phyloP scores from a whole-genome alignment of 495 filamentous ascomycete species.

The Xylaria venustula region DNA sequence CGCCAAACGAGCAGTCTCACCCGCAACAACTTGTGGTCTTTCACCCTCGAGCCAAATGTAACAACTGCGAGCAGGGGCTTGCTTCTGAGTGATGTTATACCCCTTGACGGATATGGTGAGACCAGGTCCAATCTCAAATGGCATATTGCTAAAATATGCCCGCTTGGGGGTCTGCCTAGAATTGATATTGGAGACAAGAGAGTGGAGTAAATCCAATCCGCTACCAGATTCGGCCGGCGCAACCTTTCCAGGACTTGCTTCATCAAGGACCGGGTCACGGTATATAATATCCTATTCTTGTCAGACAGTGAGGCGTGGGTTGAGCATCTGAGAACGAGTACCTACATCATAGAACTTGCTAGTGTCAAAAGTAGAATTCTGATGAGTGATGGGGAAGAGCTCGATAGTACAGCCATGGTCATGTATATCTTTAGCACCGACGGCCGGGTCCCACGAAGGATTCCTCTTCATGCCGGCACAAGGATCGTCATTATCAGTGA shows the following conservation, averaged over 20 bases:
- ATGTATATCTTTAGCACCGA: slow-evolving; percentile 91
- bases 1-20: slow-evolving; percentile 67
- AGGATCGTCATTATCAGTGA: slow-evolving; percentile 92
- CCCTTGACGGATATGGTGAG: slow-evolving; percentile 89
- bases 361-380: slow-evolving; percentile 74
- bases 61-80: slow-evolving; percentile 73
- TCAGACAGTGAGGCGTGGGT: slow-evolving; percentile 23
- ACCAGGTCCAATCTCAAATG: slow-evolving; percentile 81
- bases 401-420: slow-evolving; percentile 92
- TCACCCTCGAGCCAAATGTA: slow-evolving; percentile 86
- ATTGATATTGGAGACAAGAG: slow-evolving; percentile 84
- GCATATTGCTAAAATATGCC: slow-evolving; percentile 78
- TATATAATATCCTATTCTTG: slow-evolving; percentile 74
- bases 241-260: slow-evolving; percentile 42
- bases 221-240: slow-evolving; percentile 57
- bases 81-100: slow-evolving; percentile 82
- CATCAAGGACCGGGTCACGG: slow-evolving; percentile 60
- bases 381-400: slow-evolving; percentile 83
- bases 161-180: slow-evolving; percentile 87
- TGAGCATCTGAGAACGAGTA: not conserved
- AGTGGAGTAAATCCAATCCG: slow-evolving; percentile 77
- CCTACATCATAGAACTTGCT: slow-evolving; percentile 89
- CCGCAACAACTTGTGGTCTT: slow-evolving; percentile 72
- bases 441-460: slow-evolving; percentile 70
- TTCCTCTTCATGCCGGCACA: slow-evolving; percentile 65